Evolutionary conservation across 495 filamentous ascomycete species (phyloP).

Genomic region (Pyrenula aspistea): DNA sequence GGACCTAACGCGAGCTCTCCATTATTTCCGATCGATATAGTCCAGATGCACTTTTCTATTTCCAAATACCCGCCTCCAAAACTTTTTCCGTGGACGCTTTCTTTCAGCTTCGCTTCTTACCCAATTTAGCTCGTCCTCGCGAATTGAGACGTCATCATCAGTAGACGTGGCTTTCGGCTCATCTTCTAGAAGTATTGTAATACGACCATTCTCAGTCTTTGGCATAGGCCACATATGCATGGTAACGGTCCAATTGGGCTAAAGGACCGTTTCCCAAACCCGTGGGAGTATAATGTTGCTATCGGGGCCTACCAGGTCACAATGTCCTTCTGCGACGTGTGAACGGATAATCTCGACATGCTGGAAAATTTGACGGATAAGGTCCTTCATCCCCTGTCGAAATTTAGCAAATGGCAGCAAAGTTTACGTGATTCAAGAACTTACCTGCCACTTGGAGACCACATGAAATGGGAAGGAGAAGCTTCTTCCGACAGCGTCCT

Average conservation of each 20-base stretch:
- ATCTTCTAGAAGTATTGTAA: no score
- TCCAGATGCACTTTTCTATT: no score
- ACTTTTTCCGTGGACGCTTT: no score
- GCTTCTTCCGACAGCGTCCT: constrained; percentile 53
- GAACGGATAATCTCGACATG: constrained; percentile 34
- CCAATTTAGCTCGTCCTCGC: no score
- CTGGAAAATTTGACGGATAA: constrained; percentile 33
- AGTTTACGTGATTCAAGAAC: constrained; percentile 7
- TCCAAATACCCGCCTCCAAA: no score
- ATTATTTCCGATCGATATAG: no score
- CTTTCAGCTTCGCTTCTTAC: no score
- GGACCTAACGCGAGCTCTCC: no score
- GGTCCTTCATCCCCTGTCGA: constrained; percentile 40
- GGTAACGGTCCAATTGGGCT: constrained; percentile 19
- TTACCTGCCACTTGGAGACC: constrained; percentile 53
- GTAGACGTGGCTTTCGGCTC: no score
- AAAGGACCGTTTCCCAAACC: constrained; percentile 38
- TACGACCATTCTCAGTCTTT: no score
- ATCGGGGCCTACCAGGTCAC: constrained; percentile 32
- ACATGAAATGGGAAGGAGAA: constrained; percentile 53
- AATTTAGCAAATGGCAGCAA: neutral
- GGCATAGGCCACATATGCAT: neutral
- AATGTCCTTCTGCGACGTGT: constrained; percentile 33
- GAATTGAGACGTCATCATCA: no score
- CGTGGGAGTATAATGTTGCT: constrained; percentile 36